These are phyloP conservation scores for Aureobasidium sp. DNA, from an alignment of 2,329 filamentous ascomycete genomes.

Conservation along the genomic window DNA sequence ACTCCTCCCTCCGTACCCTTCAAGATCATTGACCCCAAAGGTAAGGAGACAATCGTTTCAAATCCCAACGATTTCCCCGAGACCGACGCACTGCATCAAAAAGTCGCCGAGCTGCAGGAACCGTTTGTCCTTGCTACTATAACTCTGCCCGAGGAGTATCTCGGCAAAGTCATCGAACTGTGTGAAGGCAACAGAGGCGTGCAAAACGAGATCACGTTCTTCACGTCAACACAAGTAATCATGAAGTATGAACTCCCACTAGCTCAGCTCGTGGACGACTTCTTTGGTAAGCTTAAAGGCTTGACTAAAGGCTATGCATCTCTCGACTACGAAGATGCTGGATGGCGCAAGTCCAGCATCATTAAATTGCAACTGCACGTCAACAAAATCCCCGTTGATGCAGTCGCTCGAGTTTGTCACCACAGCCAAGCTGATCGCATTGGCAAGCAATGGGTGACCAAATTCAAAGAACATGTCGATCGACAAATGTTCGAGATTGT, in stretches of 20 bases:
- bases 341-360: conserved; percentile 82
- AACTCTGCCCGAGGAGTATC: conserved; percentile 92
- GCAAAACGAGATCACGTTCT: conserved; percentile 91
- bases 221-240: conserved; percentile 93
- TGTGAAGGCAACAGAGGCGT: conserved; percentile 91
- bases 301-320: conserved; percentile 96
- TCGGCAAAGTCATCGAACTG: conserved; percentile 94
- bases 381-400: conserved; percentile 94
- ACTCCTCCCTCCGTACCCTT: conserved; percentile 96
- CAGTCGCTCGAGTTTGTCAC: conserved; percentile 92
- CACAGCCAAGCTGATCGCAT: conserved; percentile 81
- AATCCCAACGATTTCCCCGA: conserved; percentile 94
- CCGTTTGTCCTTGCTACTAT: conserved; percentile 86
- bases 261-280: conserved; percentile 92
- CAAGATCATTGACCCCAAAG: conserved; percentile 82
- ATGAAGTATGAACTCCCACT: conserved; percentile 92
- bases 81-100: conserved; percentile 60
- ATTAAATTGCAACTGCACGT: conserved; percentile 94
- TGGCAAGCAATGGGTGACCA: conserved; percentile 89
- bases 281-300: conserved; percentile 97
- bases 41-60: conserved; percentile 80
- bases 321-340: conserved; percentile 96
- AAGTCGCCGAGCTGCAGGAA: conserved; percentile 71
- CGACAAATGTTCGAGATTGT: conserved; percentile 98
- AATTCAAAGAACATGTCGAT: conserved; percentile 98